Base-by-base conservation (phyloP, 139 green algal species). In the Chlamydomonas schloesseri region DNA sequence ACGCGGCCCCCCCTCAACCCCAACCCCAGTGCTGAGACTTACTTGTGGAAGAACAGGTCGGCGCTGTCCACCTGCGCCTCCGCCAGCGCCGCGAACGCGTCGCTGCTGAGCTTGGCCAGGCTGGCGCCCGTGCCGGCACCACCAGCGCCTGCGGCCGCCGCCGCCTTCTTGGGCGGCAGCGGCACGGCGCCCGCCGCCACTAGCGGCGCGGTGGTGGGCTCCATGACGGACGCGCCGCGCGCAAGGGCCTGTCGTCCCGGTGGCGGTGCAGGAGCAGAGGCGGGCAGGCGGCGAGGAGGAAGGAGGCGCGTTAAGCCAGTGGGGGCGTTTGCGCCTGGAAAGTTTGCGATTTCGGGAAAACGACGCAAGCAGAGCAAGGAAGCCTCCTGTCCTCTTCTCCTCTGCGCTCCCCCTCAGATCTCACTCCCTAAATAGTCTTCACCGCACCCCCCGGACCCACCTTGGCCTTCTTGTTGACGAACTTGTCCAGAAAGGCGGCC, bases 401-500 rank as follows among this genome's bases (percentile, higher is more conserved):
- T n/a, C n/a, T n/a, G n/a, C n/a, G n/a, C n/a, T n/a, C n/a, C n/a
- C n/a, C n/a, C n/a, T n/a, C n/a, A n/a, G n/a, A n/a, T n/a, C n/a
- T n/a, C n/a, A n/a, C n/a, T n/a, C n/a, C n/a, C n/a, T n/a, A n/a
- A n/a, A n/a, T n/a, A n/a, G n/a, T n/a, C n/a, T n/a, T n/a, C n/a
- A n/a, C n/a, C n/a, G n/a, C n/a, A n/a, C n/a, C n/a, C n/a, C n/a
- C n/a, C n/a, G n/a, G n/a, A n/a, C 36, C 20, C 62, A 93, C 91
- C 93, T 99, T 99, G 71, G 96, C 88, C 87, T 99, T 98, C 87
- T 97, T 98, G 68, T 95, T 87, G 23, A 99, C 91, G 67, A 99
- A 99, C 88, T 98, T 98, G 92, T 99, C 97, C 68, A 99, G 91
- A 92, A 99, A 99, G 36, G 92, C 88, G 10, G 81, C 77, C 50